Evolutionary conservation across 176 grass and related monocot genomes (phyloP).

Genomic region (Carex cristatella): DNA sequence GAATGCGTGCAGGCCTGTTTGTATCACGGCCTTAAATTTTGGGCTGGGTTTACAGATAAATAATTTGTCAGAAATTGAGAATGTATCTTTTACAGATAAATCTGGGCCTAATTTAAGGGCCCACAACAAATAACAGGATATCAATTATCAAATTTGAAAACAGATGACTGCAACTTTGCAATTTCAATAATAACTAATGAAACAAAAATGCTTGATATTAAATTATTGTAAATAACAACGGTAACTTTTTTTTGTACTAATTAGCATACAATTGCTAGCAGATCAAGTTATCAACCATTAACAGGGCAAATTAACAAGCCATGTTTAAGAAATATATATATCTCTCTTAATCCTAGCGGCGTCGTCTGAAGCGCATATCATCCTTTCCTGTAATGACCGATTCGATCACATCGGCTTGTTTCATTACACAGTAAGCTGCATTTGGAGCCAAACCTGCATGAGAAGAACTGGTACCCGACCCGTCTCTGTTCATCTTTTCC

Average conservation of each 20-base stretch:
- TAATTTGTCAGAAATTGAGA: neutral
- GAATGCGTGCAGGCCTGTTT: neutral
- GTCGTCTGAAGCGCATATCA: neutral
- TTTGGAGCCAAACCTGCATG: neutral
- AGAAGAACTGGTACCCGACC: neutral
- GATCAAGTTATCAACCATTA: neutral
- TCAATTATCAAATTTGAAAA: neutral
- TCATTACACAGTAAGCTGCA: slow-evolving; percentile 6
- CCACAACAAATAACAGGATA: neutral
- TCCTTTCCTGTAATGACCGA: neutral
- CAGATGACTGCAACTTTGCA: neutral
- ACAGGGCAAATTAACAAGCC: neutral
- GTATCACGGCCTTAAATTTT: neutral
- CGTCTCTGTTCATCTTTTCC: neutral
- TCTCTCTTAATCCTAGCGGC: neutral
- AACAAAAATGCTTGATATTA: neutral
- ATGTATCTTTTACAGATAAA: too few species aligned
- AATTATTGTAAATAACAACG: neutral
- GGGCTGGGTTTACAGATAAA: neutral
- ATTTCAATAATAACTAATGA: neutral
- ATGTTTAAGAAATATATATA: neutral
- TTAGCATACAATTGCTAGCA: neutral
- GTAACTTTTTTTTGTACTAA: neutral
- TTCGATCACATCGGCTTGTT: neutral
- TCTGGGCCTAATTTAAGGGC: too few species aligned